Percentiles rank a stretch among this genome's conserved stretches.
These are phyloP conservation scores for Rhodocollybia butyracea DNA, from an alignment of 768 basidiomycete species.

Conservation along the genomic window DNA sequence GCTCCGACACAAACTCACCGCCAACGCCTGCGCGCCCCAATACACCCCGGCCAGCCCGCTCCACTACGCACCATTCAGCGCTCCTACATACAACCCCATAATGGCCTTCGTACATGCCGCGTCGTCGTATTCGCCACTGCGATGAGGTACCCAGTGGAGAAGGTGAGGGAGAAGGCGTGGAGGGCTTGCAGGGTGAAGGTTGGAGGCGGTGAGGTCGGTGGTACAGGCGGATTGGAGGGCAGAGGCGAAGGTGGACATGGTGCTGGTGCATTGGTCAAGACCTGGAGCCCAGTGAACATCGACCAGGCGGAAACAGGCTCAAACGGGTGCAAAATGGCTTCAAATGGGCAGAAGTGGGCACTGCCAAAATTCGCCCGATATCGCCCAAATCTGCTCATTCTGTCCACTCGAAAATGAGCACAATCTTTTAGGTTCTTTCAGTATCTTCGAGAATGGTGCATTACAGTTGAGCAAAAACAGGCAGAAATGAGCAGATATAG, in stretches of 20 bases:
- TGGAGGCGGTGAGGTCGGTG: conserved; percentile 49
- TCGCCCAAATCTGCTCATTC: no score
- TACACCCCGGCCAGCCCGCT: conserved; percentile 47
- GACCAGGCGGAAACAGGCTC: no score
- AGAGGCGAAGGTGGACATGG: conserved; percentile 64
- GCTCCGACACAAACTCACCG: conserved; percentile 48
- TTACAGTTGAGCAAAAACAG: no score
- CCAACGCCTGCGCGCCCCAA: conserved; percentile 38
- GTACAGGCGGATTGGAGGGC: conserved; percentile 49
- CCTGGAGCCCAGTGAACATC: no score
- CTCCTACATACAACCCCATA: conserved; percentile 52
- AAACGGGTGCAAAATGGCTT: no score
- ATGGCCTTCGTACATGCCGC: conserved; percentile 55
- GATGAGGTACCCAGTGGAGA: conserved; percentile 54
- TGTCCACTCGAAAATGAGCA: no score
- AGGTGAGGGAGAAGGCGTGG: conserved; percentile 59
- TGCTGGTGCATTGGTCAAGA: conserved; percentile 51
- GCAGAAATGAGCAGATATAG: no score
- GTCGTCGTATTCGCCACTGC: conserved; percentile 44
- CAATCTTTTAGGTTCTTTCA: no score
- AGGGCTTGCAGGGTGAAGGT: conserved; percentile 63
- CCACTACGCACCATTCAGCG: conserved; percentile 29
- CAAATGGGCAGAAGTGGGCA: no score
- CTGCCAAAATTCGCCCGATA: no score
- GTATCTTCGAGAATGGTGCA: no score